Conservation (phyloP, 805 yeast species). For the Yamadazyma kitorensis region DNA sequence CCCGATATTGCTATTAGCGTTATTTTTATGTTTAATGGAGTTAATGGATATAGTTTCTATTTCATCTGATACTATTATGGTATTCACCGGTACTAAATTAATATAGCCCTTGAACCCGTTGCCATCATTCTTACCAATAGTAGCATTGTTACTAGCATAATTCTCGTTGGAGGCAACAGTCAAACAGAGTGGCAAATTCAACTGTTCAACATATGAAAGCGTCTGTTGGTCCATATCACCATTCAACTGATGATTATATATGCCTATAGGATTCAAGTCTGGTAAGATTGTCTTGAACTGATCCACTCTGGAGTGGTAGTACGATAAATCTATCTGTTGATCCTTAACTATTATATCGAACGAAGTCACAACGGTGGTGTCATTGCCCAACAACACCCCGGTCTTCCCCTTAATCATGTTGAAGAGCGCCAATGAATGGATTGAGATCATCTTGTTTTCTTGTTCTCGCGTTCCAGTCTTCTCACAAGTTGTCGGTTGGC, state of each 20-base stretch:
- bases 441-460: conserved; percentile 2
- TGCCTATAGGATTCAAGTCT: conserved; percentile 24
- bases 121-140: no score
- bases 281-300: conserved; percentile 31
- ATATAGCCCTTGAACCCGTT: conserved; percentile 6
- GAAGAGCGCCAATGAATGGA: conserved; percentile 27
- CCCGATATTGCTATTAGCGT: no score
- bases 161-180: no score
- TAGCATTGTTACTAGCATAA: no score
- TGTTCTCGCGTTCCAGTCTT: no score
- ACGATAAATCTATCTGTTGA: conserved; percentile 20
- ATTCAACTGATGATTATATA: conserved; percentile 20
- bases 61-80: conserved; percentile 23
- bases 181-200: no score
- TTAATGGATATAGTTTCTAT: conserved; percentile 32
- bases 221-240: background rate
- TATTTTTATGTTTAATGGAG: conserved; percentile 26
- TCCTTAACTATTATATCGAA: conserved; percentile 24
- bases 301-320: conserved; percentile 21
- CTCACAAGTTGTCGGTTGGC: no score
- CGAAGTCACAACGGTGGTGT: conserved; percentile 15
- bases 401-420: conserved; percentile 23
- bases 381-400: conserved; percentile 6
- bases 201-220: conserved; percentile 1
- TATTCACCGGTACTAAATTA: conserved; percentile 7